Conservation (phyloP, 169 alveolate genomes). For the Miamiensis avidus region DNA sequence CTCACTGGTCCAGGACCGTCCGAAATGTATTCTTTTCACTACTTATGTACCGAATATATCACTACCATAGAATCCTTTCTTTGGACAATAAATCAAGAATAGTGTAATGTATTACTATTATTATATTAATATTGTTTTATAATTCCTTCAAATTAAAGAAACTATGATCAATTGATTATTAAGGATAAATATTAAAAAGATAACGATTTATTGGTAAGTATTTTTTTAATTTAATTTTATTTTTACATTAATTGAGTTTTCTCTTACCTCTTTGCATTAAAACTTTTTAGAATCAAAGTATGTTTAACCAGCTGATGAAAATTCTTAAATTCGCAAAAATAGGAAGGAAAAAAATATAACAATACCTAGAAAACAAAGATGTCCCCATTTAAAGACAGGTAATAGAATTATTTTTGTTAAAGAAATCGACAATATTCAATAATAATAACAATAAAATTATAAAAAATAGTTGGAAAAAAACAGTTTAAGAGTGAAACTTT, state of each 20-base stretch:
- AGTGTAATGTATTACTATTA: too few relatives aligned
- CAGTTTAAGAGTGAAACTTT: neutral
- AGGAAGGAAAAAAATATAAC: neutral
- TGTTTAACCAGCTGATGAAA: neutral
- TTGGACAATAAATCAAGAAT: conserved; percentile 1
- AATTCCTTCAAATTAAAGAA: too few relatives aligned
- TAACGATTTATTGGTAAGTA: too few relatives aligned
- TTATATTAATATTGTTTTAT: too few relatives aligned
- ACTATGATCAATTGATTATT: too few relatives aligned
- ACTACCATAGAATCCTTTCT: conserved; percentile 28
- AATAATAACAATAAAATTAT: too few relatives aligned
- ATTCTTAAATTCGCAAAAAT: neutral
- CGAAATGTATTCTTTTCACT: conserved; percentile 30
- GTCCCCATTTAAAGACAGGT: neutral
- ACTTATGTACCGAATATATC: conserved; percentile 32
- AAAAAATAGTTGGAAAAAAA: neutral
- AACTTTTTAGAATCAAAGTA: neutral
- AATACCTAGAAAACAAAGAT: neutral
- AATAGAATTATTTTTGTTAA: too few relatives aligned
- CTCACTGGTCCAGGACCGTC: conserved; percentile 44
- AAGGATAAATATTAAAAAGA: too few relatives aligned
- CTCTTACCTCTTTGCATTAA: neutral
- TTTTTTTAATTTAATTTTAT: too few relatives aligned
- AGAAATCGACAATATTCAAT: neutral
- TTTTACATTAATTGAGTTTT: neutral